These are phyloP conservation scores for Mycena belliarum DNA, from an alignment of 768 basidiomycete species.

Conservation along the genomic window DNA sequence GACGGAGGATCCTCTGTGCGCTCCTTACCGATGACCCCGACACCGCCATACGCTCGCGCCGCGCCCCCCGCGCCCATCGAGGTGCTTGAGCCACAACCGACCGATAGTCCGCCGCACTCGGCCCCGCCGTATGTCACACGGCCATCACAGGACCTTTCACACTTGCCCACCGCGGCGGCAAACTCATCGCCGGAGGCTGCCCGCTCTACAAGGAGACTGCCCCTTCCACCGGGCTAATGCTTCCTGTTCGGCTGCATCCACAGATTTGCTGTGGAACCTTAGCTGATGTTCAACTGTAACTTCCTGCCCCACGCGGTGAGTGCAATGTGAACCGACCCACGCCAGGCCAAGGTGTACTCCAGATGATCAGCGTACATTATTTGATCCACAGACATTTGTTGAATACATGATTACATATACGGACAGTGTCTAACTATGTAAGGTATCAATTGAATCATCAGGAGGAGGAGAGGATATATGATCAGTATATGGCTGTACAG, in stretches of 20 bases:
- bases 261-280: no score
- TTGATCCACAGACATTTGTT: neutral
- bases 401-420: neutral
- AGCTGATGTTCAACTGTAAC: no score
- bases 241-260: neutral
- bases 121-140: conserved; percentile 14
- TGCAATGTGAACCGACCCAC: no score
- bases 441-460: no score
- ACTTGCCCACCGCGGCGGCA: neutral
- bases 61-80: conserved; percentile 5
- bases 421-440: neutral
- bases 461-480: no score
- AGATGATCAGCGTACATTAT: neutral
- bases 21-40: conserved; percentile 17
- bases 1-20: conserved; percentile 11
- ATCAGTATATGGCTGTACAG: no score
- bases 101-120: conserved; percentile 6
- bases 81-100: neutral
- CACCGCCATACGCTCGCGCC: conserved; percentile 13
- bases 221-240: conserved; percentile 10
- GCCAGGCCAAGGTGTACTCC: no score
- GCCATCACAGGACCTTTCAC: conserved; percentile 8
- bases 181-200: neutral
- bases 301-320: no score
- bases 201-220: conserved; percentile 14